These are phyloP conservation scores for Magnaporthales sp. DNA, from an alignment of 2,329 filamentous ascomycete genomes.

Conservation along the genomic window DNA sequence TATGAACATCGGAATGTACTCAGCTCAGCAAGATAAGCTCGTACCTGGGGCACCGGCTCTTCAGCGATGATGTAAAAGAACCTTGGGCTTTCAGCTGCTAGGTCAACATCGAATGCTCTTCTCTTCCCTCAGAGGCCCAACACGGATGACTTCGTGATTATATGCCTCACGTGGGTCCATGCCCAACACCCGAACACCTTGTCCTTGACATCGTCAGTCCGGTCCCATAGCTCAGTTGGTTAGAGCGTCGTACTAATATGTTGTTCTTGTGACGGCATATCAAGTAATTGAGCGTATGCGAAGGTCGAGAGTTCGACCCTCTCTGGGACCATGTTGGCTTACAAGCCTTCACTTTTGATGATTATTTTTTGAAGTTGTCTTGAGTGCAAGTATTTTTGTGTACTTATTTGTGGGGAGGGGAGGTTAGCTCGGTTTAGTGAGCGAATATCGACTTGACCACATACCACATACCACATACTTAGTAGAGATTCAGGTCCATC, in stretches of 20 bases:
- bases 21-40: not conserved
- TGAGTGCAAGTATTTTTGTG: not conserved
- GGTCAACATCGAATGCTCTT: not conserved
- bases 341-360: not conserved
- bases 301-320: constrained; percentile 7
- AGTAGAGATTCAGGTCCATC: no score
- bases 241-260: constrained; percentile 5
- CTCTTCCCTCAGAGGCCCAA: not conserved
- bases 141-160: not conserved
- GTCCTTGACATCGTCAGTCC: not conserved
- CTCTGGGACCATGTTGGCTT: constrained; percentile 4
- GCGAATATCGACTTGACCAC: no score
- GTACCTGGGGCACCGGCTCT: not conserved
- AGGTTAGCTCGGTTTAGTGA: no score
- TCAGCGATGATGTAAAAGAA: not conserved
- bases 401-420: not conserved
- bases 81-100: not conserved
- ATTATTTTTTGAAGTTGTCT: not conserved
- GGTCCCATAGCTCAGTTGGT: constrained; percentile 6
- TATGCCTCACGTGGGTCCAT: not conserved
- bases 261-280: not conserved
- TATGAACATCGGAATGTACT: not conserved
- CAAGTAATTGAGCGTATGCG: not conserved
- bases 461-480: no score
- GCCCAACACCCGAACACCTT: not conserved